These are phyloP conservation scores for Murraya paniculata DNA, from an alignment of 345 rosid species.

Conservation along the genomic window DNA sequence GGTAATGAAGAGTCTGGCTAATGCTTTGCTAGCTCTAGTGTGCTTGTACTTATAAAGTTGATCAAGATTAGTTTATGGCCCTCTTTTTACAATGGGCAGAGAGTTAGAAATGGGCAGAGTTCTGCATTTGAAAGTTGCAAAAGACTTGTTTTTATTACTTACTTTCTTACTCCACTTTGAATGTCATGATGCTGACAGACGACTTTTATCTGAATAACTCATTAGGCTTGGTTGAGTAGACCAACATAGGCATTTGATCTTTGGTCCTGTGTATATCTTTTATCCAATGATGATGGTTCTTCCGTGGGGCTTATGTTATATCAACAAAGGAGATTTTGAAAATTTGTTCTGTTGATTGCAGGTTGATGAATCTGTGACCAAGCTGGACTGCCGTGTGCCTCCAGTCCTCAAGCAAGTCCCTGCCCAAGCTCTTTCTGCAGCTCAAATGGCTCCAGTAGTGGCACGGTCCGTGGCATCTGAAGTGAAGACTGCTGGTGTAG, in stretches of 20 bases:
- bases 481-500: conserved; percentile 62
- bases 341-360: conserved; percentile 18
- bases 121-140: background rate
- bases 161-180: background rate
- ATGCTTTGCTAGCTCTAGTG: background rate
- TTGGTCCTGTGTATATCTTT: background rate
- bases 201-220: background rate
- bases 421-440: conserved; percentile 61
- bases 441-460: conserved; percentile 64
- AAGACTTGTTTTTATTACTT: background rate
- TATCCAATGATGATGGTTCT: background rate
- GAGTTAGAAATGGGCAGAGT: background rate
- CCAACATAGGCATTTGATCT: background rate
- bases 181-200: background rate
- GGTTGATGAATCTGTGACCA: conserved; percentile 70
- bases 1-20: background rate
- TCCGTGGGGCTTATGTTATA: background rate
- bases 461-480: conserved; percentile 66
- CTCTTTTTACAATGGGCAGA: background rate
- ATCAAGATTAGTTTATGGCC: background rate
- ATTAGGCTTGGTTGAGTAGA: background rate
- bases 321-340: background rate
- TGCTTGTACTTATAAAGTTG: background rate
- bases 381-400: conserved; percentile 64
- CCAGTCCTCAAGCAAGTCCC: conserved; percentile 74